phyloP scores from a whole-genome alignment of 306 rosid genomes.

The Acacia confusa region DNA sequence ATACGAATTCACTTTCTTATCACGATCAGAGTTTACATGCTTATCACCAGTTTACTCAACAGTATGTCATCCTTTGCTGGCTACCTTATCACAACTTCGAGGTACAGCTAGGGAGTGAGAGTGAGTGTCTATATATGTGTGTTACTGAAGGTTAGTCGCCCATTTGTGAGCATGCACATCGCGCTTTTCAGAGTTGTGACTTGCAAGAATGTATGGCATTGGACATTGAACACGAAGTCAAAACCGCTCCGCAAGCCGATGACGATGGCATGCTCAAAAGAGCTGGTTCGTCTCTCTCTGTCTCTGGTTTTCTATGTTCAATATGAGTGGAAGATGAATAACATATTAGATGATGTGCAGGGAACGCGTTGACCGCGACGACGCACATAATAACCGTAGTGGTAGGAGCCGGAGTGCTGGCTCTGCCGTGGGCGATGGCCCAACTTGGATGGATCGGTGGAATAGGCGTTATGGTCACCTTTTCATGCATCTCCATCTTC shows the following conservation, averaged over 20 bases:
- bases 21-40: too few species aligned
- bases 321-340: neutral
- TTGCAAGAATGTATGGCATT: neutral
- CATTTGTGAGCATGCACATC: neutral
- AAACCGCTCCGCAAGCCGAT: neutral
- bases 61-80: too few species aligned
- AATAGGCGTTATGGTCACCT: conserved; percentile 25
- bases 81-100: neutral
- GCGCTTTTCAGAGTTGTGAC: neutral
- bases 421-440: conserved; percentile 48
- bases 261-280: conserved; percentile 38
- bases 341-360: conserved; percentile 2
- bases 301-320: neutral
- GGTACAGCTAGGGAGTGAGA: neutral
- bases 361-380: conserved; percentile 41
- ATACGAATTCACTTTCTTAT: too few species aligned
- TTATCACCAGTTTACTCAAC: too few species aligned
- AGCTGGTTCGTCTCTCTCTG: conserved; percentile 10
- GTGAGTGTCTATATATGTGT: neutral
- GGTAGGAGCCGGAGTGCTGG: conserved; percentile 50
- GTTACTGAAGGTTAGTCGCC: neutral
- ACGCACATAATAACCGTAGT: conserved; percentile 48
- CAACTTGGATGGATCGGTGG: conserved; percentile 54
- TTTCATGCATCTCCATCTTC: conserved; percentile 39
- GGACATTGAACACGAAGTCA: neutral